Evolutionary conservation across 2,329 filamentous ascomycete species (phyloP).

Genomic region (Paraphoma sp.): DNA sequence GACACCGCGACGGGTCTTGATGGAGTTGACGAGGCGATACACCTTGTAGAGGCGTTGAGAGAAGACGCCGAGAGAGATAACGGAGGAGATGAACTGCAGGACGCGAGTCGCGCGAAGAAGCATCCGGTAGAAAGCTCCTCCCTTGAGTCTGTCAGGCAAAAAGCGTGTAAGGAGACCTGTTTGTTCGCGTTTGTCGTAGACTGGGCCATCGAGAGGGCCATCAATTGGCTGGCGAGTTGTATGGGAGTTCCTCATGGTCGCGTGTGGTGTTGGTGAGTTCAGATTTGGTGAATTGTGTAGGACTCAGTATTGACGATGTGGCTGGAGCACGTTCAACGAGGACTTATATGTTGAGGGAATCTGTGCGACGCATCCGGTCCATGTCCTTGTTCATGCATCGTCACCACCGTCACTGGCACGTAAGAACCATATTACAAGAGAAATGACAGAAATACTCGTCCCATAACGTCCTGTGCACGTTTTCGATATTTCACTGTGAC

Average conservation of each 20-base stretch:
- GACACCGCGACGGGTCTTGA: slow-evolving; percentile 37
- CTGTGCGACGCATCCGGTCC: neutral
- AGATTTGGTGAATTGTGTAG: neutral
- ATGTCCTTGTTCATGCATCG: neutral
- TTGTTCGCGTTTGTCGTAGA: slow-evolving; percentile 22
- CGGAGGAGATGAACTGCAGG: slow-evolving; percentile 54
- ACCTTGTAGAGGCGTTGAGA: slow-evolving; percentile 51
- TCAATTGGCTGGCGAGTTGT: slow-evolving; percentile 3
- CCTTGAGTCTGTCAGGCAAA: slow-evolving; percentile 32
- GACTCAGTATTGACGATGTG: too few relatives aligned
- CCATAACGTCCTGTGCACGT: neutral
- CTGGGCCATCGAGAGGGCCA: slow-evolving; percentile 18
- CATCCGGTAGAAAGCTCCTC: slow-evolving; percentile 27
- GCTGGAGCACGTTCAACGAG: too few relatives aligned
- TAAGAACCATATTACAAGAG: neutral
- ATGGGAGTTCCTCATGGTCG: slow-evolving; percentile 1
- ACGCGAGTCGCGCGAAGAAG: slow-evolving; percentile 49
- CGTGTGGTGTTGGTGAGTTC: neutral
- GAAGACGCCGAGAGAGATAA: slow-evolving; percentile 54
- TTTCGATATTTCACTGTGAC: neutral
- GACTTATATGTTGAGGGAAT: neutral
- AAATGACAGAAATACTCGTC: neutral
- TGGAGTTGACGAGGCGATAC: slow-evolving; percentile 45
- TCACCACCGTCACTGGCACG: neutral
- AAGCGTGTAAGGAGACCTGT: slow-evolving; percentile 41